Percentiles rank a stretch among this genome's conserved stretches.
These are phyloP conservation scores for Kwoniella bestiolae DNA, from an alignment of 768 basidiomycete species.

Conservation along the genomic window DNA sequence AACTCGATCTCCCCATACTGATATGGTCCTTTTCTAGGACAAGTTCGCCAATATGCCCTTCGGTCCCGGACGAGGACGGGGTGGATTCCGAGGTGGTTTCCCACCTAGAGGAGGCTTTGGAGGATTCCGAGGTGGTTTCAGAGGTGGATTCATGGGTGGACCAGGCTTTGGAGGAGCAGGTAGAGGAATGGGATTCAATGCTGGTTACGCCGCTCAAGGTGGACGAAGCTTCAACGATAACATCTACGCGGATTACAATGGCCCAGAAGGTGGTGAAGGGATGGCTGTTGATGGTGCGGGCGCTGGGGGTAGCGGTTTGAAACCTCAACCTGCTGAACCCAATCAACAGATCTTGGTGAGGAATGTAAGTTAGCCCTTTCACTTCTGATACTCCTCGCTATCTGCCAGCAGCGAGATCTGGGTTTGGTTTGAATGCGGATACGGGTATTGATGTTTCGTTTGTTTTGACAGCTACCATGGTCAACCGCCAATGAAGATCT, in stretches of 20 bases:
- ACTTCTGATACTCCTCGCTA: too few relatives aligned
- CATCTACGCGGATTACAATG: slow-evolving; percentile 89
- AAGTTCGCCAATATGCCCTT: slow-evolving; percentile 61
- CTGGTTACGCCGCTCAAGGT: slow-evolving; percentile 62
- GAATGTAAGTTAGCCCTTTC: slow-evolving; percentile 81
- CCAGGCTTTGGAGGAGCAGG: slow-evolving; percentile 60
- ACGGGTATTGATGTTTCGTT: too few relatives aligned
- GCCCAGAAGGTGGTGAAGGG: slow-evolving; percentile 68
- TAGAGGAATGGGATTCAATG: slow-evolving; percentile 53
- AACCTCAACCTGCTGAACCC: slow-evolving; percentile 67
- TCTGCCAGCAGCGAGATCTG: background rate
- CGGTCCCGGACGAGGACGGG: slow-evolving; percentile 33
- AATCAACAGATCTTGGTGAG: slow-evolving; percentile 98
- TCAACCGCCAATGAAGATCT: slow-evolving; percentile 98
- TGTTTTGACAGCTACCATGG: slow-evolving; percentile 78
- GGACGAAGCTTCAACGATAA: slow-evolving; percentile 73
- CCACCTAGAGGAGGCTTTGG: slow-evolving; percentile 66
- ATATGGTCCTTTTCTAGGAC: slow-evolving; percentile 29
- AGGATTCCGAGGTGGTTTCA: slow-evolving; percentile 56
- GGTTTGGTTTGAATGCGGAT: too few relatives aligned
- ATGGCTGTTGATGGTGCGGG: slow-evolving; percentile 37
- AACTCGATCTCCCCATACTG: background rate
- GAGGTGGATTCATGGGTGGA: slow-evolving; percentile 52
- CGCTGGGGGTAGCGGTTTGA: slow-evolving; percentile 26
- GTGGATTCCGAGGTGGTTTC: slow-evolving; percentile 60